Evolutionary conservation across 345 rosid genomes (phyloP).

Genomic region (Hibiscus syriacus): DNA sequence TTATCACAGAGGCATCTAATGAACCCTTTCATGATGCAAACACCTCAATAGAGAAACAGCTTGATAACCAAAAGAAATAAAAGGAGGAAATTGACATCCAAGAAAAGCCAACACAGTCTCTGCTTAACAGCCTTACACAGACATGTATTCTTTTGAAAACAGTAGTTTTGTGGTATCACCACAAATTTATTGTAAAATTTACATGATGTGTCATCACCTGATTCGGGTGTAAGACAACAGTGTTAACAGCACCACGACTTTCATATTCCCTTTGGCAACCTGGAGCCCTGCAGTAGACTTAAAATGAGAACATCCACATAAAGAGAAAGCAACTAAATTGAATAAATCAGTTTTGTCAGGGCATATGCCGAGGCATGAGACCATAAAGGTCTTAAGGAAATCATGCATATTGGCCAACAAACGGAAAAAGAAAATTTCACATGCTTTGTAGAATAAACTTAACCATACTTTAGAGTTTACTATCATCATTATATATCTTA

Average conservation of each 20-base stretch:
- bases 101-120: not conserved
- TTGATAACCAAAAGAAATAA: not conserved
- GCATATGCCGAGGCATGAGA: not conserved
- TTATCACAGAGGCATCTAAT: not conserved
- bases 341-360: not conserved
- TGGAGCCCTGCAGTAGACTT: conserved; percentile 64
- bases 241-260: conserved; percentile 90
- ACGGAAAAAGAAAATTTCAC: not conserved
- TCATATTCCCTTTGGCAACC: conserved; percentile 97
- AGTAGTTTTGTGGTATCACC: not conserved
- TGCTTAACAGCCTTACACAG: not conserved
- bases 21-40: not conserved
- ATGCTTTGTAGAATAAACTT: not conserved
- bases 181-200: not conserved
- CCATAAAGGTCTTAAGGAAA: not conserved
- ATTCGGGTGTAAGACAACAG: conserved; percentile 93
- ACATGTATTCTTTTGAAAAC: not conserved
- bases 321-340: not conserved
- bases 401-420: not conserved
- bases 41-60: not conserved
- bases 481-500: not conserved
- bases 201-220: conserved; percentile 41
- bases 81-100: not conserved
- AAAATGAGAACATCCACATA: conserved; percentile 5
- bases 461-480: not conserved